These are phyloP conservation scores for Piloderma croceum DNA, from an alignment of 768 basidiomycete species.

Conservation along the genomic window DNA sequence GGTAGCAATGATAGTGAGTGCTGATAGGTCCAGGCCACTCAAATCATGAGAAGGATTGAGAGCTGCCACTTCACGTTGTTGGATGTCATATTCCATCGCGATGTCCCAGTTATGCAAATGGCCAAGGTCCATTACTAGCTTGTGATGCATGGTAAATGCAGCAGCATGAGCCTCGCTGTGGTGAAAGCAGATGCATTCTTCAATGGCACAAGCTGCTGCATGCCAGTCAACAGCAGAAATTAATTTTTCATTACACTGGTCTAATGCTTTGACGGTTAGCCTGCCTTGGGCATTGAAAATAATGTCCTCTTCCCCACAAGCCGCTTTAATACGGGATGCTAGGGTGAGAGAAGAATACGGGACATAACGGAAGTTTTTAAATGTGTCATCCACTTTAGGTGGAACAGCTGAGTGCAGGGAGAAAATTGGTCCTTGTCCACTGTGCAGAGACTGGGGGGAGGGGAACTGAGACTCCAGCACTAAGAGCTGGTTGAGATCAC, in stretches of 20 bases:
- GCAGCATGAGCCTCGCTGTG: neutral
- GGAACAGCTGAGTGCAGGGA: conserved; percentile 16
- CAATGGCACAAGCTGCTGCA: conserved; percentile 12
- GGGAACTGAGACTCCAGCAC: neutral
- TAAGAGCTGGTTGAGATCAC: neutral
- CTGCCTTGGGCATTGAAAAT: conserved; percentile 8
- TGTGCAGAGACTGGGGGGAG: too few species aligned
- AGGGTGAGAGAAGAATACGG: conserved; percentile 18
- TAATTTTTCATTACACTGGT: conserved; percentile 12
- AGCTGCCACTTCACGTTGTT: too few species aligned
- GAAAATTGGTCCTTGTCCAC: neutral
- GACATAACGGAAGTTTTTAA: conserved; percentile 14
- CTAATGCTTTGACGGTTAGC: conserved; percentile 13
- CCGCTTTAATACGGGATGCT: conserved; percentile 9
- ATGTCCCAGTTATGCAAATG: too few species aligned
- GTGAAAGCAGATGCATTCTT: conserved; percentile 6
- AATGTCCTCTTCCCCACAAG: conserved; percentile 14
- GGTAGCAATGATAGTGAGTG: too few species aligned
- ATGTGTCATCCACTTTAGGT: conserved; percentile 12
- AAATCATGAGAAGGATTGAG: conserved; percentile 20
- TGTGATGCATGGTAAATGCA: too few species aligned
- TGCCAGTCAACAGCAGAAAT: conserved; percentile 15
- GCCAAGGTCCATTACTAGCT: conserved; percentile 7
- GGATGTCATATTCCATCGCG: too few species aligned
- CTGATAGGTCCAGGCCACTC: conserved; percentile 3